Evolutionary conservation across 805 yeast genomes (phyloP).

Genomic region (Starmerella sp.): DNA sequence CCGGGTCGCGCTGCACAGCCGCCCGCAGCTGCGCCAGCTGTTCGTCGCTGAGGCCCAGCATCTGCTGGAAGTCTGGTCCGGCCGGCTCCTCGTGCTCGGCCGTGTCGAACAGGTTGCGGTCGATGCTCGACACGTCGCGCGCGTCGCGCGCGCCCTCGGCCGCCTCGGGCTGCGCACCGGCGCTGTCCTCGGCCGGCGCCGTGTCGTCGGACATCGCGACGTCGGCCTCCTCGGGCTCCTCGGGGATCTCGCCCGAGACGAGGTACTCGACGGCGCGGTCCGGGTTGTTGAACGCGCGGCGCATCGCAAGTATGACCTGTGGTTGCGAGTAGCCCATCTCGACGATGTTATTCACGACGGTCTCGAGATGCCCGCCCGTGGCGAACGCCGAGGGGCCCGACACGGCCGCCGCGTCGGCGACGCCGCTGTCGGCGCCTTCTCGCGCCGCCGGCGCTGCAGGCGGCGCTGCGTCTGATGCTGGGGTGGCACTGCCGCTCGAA

Average conservation of each 20-base stretch:
- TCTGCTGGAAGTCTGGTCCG: slow-evolving; percentile 25
- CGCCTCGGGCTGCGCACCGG: slow-evolving; percentile 8
- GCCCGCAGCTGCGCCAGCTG: slow-evolving; percentile 55
- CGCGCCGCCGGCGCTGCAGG: slow-evolving; percentile 13
- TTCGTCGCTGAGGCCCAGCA: slow-evolving; percentile 37
- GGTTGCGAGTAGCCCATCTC: slow-evolving; percentile 92
- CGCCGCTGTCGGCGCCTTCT: not conserved
- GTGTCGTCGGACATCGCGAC: not conserved
- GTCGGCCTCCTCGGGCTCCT: slow-evolving; percentile 32
- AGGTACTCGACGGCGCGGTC: slow-evolving; percentile 96
- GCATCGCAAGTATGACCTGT: slow-evolving; percentile 78
- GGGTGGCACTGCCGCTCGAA: slow-evolving; percentile 15
- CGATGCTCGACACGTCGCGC: slow-evolving; percentile 18
- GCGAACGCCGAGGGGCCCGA: slow-evolving; percentile 38
- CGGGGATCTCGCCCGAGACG: slow-evolving; percentile 73
- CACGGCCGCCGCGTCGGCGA: not conserved
- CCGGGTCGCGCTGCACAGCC: slow-evolving; percentile 75
- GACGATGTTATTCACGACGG: slow-evolving; percentile 66
- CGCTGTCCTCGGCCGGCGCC: slow-evolving; percentile 12
- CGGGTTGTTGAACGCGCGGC: slow-evolving; percentile 94
- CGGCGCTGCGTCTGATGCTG: not conserved
- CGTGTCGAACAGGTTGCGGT: slow-evolving; percentile 34
- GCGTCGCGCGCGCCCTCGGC: not conserved
- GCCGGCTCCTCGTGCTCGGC: slow-evolving; percentile 26
- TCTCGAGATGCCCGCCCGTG: slow-evolving; percentile 65